Base-by-base conservation (phyloP, 2,329 filamentous ascomycete species). In the Aspergillus sp. region DNA sequence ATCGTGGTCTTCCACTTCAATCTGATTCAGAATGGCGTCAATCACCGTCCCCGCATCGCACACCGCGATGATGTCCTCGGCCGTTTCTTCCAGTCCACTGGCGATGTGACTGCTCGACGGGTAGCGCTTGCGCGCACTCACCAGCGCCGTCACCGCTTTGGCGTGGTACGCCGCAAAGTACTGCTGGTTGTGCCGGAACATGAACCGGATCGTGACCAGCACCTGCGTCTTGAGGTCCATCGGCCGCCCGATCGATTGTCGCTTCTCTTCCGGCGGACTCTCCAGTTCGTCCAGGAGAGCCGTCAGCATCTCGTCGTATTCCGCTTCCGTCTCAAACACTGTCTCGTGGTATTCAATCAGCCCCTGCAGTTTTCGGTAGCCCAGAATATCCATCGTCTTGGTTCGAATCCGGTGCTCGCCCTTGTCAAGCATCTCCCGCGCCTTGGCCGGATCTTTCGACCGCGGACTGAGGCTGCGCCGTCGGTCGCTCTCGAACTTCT, bases 201-300 rank as follows among this genome's bases (percentile, higher is more conserved):
- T 64, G 32, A 66, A 56, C 9, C 67, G 64, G 35, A 72, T 60
- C 5, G 68, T 71, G 26, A 66, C 57, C 28, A 72, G 52, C n/a
- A 70, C 61, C 44, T 72, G 69, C 3, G 66, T 69, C 46, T 71
- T 72, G 41, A 68, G 50, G 41, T 72, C 69, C 35, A 61, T 46
- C 7, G 58, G 48, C 19, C 56, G 51, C 30, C 51, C 50, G 10
- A 53, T 44, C 33, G 59, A 49, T 30, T 58, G 50, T 40, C 57
- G 58, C 42, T 60, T 62, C 30, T 62, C 62, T 4, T 59, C 55
- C 27, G 56, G 58, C 0, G 60, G 52, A 7, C 56, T 54, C 50
- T 70, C 65, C 9, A 73, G 53, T 36, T 66, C 64, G 7, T 58
- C 57, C 27, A 72, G 48, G 33, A 73, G 53, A 28, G 66, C 66